phyloP scores from a whole-genome alignment of 2,329 filamentous ascomycete genomes.

The Paecilomyces fulvus region DNA sequence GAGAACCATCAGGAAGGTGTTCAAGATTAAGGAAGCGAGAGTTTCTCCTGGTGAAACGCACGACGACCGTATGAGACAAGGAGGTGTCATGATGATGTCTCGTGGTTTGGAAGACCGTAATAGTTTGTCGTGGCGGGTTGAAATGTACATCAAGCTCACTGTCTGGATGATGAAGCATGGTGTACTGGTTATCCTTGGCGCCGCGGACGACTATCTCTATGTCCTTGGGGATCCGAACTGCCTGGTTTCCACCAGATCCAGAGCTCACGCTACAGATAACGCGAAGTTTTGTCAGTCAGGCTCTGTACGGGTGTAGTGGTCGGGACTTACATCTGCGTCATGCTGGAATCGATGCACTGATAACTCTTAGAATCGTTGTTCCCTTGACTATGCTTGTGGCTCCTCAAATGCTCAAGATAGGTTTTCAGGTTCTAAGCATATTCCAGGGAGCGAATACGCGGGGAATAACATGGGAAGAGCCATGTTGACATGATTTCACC shows the following conservation, averaged over 20 bases:
- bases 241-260: not conserved
- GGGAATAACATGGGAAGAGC: not conserved
- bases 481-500: not conserved
- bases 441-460: not conserved
- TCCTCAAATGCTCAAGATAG: not conserved
- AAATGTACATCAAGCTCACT: not conserved
- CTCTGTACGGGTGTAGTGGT: not conserved
- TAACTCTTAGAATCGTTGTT: not conserved
- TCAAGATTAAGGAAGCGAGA: not conserved
- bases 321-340: not conserved
- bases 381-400: not conserved
- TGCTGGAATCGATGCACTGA: not conserved
- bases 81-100: not conserved
- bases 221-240: not conserved
- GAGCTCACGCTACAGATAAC: not conserved
- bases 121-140: not conserved
- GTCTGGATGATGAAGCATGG: not conserved
- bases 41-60: not conserved
- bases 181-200: not conserved
- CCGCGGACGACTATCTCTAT: not conserved
- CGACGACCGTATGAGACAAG: not conserved
- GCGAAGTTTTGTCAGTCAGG: not conserved
- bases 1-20: not conserved
- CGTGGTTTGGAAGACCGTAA: not conserved
- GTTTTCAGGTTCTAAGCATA: not conserved